Evolutionary conservation across 2,329 filamentous ascomycete genomes (phyloP).

Genomic region (Cryphonectria radicalis): DNA sequence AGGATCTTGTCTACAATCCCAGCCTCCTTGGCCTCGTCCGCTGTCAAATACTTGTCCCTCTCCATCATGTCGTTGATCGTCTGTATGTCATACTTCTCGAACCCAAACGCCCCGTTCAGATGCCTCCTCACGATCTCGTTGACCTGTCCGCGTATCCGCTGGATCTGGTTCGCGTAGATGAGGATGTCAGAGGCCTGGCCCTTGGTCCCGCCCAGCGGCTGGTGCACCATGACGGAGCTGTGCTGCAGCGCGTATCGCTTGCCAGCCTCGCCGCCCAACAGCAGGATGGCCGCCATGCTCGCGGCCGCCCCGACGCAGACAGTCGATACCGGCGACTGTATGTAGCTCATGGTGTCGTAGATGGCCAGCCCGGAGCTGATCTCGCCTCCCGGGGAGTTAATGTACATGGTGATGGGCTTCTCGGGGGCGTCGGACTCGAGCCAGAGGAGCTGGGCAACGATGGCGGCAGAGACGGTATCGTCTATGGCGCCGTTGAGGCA

Average conservation of each 20-base stretch:
- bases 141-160: conserved; percentile 80
- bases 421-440: conserved; percentile 96
- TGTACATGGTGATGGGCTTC: conserved; percentile 96
- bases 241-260: conserved; percentile 92
- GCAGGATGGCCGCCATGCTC: conserved; percentile 88
- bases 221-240: conserved; percentile 95
- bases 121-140: conserved; percentile 90
- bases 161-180: conserved; percentile 96
- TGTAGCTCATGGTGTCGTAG: conserved; percentile 99
- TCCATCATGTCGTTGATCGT: conserved; percentile 97
- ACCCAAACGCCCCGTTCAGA: conserved; percentile 74
- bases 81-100: conserved; percentile 77
- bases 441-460: conserved; percentile 95
- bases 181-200: conserved; percentile 80
- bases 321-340: conserved; percentile 87
- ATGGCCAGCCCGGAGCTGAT: conserved; percentile 89
- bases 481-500: conserved; percentile 92
- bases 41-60: conserved; percentile 90
- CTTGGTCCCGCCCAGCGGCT: conserved; percentile 77
- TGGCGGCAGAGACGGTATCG: conserved; percentile 86
- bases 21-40: conserved; percentile 83
- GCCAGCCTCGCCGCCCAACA: conserved; percentile 83
- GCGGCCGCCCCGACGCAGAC: conserved; percentile 95
- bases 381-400: conserved; percentile 93
- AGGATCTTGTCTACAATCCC: conserved; percentile 93